Conservation (phyloP, 2,329 filamentous ascomycete species). For the Periglandula ipomoeae region DNA sequence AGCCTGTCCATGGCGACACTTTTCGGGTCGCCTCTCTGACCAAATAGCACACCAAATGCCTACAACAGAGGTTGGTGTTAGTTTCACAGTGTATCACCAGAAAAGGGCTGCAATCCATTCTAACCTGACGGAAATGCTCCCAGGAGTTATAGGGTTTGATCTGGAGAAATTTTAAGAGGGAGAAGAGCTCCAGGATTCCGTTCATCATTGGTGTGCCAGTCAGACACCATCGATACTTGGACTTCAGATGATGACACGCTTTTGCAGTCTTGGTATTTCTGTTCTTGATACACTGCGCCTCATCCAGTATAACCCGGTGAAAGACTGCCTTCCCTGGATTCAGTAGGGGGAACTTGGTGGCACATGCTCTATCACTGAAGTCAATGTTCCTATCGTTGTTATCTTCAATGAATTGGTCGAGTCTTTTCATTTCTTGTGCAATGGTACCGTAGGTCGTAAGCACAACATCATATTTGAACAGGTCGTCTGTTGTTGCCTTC, state of each 20-base stretch:
- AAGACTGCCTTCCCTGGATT: conserved; percentile 53
- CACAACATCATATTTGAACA: conserved; percentile 65
- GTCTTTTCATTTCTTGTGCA: conserved; percentile 49
- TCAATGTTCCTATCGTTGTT: conserved; percentile 30
- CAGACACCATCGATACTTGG: conserved; percentile 69
- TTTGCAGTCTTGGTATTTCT: conserved; percentile 61
- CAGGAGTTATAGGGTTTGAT: conserved; percentile 66
- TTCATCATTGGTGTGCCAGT: conserved; percentile 90
- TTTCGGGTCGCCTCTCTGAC: conserved; percentile 37
- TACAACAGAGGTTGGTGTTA: conserved; percentile 16
- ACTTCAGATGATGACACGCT: conserved; percentile 56
- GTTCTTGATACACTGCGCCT: conserved; percentile 79
- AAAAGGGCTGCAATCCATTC: conserved; percentile 12
- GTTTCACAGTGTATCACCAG: conserved; percentile 5
- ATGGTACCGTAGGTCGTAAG: conserved; percentile 84
- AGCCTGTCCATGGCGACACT: conserved; percentile 60
- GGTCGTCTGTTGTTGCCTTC: conserved; percentile 49
- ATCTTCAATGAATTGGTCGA: conserved; percentile 43
- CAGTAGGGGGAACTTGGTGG: conserved; percentile 45
- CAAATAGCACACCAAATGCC: conserved; percentile 33
- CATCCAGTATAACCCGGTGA: conserved; percentile 75
- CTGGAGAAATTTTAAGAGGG: conserved; percentile 65
- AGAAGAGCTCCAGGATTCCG: conserved; percentile 65
- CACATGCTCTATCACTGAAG: conserved; percentile 26
- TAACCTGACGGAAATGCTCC: conserved; percentile 49